Percentiles rank a stretch among this genome's conserved stretches.
phyloP scores from a whole-genome alignment of 108 stramenopile genomes.

The Discostella pseudostelligera region DNA sequence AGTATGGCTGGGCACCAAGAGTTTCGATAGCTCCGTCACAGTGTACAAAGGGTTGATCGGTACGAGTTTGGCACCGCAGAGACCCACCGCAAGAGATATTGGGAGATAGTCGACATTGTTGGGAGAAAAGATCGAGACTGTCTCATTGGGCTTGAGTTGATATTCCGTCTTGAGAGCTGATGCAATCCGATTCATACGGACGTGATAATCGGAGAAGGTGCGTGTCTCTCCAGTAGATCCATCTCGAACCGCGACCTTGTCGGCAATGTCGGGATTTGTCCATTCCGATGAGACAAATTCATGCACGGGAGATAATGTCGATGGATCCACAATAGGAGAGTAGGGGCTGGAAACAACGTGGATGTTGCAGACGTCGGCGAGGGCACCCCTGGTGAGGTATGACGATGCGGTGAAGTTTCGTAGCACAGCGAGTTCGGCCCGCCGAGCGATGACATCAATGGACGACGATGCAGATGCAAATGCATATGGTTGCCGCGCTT shows the following conservation, averaged over 20 bases:
- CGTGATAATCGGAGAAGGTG: slow-evolving; percentile 67
- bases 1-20: slow-evolving; percentile 63
- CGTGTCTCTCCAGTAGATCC: slow-evolving; percentile 69
- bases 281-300: slow-evolving; percentile 8
- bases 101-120: slow-evolving; percentile 90
- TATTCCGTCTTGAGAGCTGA: slow-evolving; percentile 56
- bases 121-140: slow-evolving; percentile 79
- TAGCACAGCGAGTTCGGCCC: not conserved
- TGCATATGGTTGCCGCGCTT: not conserved
- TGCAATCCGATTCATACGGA: slow-evolving; percentile 51
- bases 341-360: slow-evolving; percentile 4
- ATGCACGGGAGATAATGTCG: not conserved
- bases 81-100: slow-evolving; percentile 65
- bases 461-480: not conserved
- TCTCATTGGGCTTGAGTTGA: slow-evolving; percentile 47
- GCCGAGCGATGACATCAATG: not conserved
- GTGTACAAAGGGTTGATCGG: slow-evolving; percentile 89
- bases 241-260: slow-evolving; percentile 74
- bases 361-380: slow-evolving; percentile 8
- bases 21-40: slow-evolving; percentile 52
- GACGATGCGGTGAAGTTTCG: not conserved
- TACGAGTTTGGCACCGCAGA: slow-evolving; percentile 74
- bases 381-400: not conserved
- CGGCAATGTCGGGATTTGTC: slow-evolving; percentile 11
- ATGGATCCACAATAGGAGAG: not conserved